These are phyloP conservation scores for Phyllosticta citriasiana DNA, from an alignment of 2,329 filamentous ascomycete genomes.

Conservation along the genomic window DNA sequence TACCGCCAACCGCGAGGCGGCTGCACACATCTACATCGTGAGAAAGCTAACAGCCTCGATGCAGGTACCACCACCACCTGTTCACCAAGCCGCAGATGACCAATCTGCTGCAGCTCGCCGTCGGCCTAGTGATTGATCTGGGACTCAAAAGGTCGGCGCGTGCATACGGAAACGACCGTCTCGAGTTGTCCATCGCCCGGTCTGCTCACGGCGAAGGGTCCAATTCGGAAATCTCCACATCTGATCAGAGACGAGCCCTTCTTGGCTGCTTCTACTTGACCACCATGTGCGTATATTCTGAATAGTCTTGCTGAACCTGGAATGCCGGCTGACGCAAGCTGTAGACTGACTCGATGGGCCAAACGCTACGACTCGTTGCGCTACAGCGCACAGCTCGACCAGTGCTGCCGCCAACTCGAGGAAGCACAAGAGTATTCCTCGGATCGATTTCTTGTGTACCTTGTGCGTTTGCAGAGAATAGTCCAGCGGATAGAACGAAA, in stretches of 20 bases:
- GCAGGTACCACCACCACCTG: slow-evolving; percentile 32
- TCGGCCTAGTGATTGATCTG: slow-evolving; percentile 31
- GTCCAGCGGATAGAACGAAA: slow-evolving; percentile 10
- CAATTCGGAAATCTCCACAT: slow-evolving; percentile 21
- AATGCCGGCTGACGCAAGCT: not conserved
- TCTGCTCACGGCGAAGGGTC: slow-evolving; percentile 14
- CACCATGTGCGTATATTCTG: slow-evolving; percentile 19
- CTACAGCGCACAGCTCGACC: slow-evolving; percentile 8
- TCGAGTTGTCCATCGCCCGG: slow-evolving; percentile 1
- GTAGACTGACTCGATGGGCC: slow-evolving; percentile 6
- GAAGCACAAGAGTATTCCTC: slow-evolving; percentile 8
- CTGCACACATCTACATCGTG: not conserved
- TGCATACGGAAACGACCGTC: slow-evolving; percentile 6
- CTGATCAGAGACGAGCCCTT: slow-evolving; percentile 31
- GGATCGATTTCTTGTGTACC: slow-evolving; percentile 9
- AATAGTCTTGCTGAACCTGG: not conserved
- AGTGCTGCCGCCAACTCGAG: slow-evolving; percentile 7
- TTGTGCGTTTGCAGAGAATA: slow-evolving; percentile 10
- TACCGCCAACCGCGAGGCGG: not conserved
- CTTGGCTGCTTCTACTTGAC: slow-evolving; percentile 33
- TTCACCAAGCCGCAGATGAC: slow-evolving; percentile 30
- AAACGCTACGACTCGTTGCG: slow-evolving; percentile 9
- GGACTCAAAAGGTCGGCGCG: slow-evolving; percentile 25
- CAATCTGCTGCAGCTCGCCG: slow-evolving; percentile 31
- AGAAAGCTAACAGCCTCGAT: not conserved